Percentiles rank a stretch among this genome's conserved stretches.
phyloP scores from a whole-genome alignment of 805 yeast species.

The Candida takata region DNA sequence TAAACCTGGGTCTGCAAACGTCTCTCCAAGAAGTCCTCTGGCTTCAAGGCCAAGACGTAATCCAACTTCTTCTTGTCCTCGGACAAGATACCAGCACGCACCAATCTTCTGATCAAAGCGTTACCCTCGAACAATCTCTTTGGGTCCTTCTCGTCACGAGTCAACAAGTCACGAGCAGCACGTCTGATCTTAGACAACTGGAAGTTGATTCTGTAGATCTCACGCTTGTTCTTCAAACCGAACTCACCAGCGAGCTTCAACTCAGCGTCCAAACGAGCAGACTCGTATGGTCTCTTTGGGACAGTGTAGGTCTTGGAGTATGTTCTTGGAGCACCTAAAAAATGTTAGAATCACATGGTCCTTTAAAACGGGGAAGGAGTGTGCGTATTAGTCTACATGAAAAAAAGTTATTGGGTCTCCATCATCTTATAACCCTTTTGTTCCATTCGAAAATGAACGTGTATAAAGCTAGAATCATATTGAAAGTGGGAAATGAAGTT shows the following conservation, averaged over 20 bases:
- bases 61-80: conserved; percentile 99
- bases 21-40: conserved; percentile 99
- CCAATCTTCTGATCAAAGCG: conserved; percentile 99
- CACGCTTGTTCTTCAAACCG: conserved; percentile 99
- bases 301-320: conserved; percentile 99
- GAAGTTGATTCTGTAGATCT: conserved; percentile 98
- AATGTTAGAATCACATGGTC: conserved; percentile 16
- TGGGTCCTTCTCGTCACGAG: conserved; percentile 99
- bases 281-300: conserved; percentile 99
- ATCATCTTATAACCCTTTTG: conserved; percentile 4
- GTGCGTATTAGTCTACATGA: conserved; percentile 9
- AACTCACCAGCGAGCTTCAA: conserved; percentile 99
- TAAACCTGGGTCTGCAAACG: conserved; percentile 99
- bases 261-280: conserved; percentile 99
- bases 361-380: background rate
- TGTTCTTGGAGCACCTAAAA: conserved; percentile 93
- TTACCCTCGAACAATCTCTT: conserved; percentile 99
- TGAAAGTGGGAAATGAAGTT: background rate
- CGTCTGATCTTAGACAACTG: conserved; percentile 99
- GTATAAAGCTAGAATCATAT: conserved; percentile 4
- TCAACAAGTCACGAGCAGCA: conserved; percentile 99
- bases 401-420: conserved; percentile 1
- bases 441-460: conserved; percentile 4
- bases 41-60: conserved; percentile 96
- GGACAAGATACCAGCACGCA: conserved; percentile 96